Evolutionary conservation across 257 asterid species (phyloP).

Genomic region (Primulina eburnea): DNA sequence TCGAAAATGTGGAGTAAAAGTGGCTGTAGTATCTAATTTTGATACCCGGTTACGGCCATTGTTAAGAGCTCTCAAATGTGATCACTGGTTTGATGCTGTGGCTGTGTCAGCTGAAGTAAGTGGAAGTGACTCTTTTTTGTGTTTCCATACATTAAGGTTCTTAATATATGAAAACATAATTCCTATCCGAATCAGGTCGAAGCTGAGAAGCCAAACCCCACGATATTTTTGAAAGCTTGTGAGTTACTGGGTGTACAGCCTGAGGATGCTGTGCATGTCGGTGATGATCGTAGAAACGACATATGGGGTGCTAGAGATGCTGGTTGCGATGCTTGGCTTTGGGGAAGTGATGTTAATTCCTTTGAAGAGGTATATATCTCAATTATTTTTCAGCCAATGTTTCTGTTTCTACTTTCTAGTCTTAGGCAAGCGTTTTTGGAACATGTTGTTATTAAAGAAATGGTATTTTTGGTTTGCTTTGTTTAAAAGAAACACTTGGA

Average conservation of each 20-base stretch:
- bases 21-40: conserved; percentile 89
- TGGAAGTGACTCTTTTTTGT: conserved; percentile 2
- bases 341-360: conserved; percentile 94
- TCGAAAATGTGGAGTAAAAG: conserved; percentile 69
- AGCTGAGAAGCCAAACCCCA: conserved; percentile 99
- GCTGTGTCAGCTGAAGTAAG: conserved; percentile 97
- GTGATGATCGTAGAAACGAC: conserved; percentile 96
- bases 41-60: conserved; percentile 88
- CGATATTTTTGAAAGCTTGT: conserved; percentile 88
- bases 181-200: conserved; percentile 58
- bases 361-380: conserved; percentile 71
- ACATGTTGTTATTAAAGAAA: too few species aligned
- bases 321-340: conserved; percentile 98
- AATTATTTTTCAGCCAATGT: not conserved
- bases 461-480: not conserved
- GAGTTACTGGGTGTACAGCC: conserved; percentile 84
- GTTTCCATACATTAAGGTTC: not conserved
- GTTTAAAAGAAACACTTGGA: too few species aligned
- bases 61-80: conserved; percentile 82
- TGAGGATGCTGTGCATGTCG: conserved; percentile 95
- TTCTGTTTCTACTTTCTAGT: not conserved
- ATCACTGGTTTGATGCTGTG: conserved; percentile 97
- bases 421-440: not conserved
- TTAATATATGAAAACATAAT: not conserved
- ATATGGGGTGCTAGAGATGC: conserved; percentile 99